Evolutionary conservation across 192 early-diverging fungal species (phyloP).

Genomic region (Coemansia sp.): DNA sequence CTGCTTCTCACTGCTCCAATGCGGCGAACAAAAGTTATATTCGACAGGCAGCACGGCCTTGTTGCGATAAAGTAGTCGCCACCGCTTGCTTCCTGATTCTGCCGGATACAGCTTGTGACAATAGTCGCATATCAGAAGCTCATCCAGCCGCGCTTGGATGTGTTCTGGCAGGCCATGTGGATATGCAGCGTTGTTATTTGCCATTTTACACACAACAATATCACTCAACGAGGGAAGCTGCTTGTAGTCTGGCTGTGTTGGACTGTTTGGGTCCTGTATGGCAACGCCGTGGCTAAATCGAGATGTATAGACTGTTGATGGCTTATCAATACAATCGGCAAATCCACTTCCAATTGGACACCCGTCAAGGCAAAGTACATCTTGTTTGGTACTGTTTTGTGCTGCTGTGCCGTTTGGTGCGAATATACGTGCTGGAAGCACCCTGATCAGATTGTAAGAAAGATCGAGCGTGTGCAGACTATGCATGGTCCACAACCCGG

Average conservation of each 20-base stretch:
- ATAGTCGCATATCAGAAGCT: constrained; percentile 28
- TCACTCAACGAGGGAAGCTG: constrained; percentile 25
- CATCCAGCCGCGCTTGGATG: constrained; percentile 18
- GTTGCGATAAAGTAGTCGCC: constrained; percentile 26
- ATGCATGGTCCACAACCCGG: constrained; percentile 17
- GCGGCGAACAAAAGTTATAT: constrained; percentile 34
- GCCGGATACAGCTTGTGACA: constrained; percentile 41
- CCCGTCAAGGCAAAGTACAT: constrained; percentile 20
- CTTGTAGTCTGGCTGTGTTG: not conserved
- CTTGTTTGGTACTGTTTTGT: constrained; percentile 17
- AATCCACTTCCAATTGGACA: constrained; percentile 28
- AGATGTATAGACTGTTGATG: constrained; percentile 8
- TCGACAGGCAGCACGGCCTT: constrained; percentile 24
- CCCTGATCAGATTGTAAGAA: constrained; percentile 29
- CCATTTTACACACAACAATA: constrained; percentile 30
- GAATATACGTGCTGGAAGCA: constrained; percentile 36
- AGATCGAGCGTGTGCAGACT: constrained; percentile 20
- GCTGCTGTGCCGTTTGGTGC: constrained; percentile 25
- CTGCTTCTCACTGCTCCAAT: constrained; percentile 36
- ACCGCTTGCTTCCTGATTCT: constrained; percentile 22
- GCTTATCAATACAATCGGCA: constrained; percentile 7
- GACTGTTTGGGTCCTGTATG: not conserved
- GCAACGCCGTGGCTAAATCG: constrained; percentile 21
- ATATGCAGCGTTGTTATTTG: constrained; percentile 20
- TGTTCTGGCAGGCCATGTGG: constrained; percentile 34